Evolutionary conservation across 768 basidiomycete genomes (phyloP), one percentile per base, ranked within the genome.

Genomic region (Coprinellus micaceus): DNA sequence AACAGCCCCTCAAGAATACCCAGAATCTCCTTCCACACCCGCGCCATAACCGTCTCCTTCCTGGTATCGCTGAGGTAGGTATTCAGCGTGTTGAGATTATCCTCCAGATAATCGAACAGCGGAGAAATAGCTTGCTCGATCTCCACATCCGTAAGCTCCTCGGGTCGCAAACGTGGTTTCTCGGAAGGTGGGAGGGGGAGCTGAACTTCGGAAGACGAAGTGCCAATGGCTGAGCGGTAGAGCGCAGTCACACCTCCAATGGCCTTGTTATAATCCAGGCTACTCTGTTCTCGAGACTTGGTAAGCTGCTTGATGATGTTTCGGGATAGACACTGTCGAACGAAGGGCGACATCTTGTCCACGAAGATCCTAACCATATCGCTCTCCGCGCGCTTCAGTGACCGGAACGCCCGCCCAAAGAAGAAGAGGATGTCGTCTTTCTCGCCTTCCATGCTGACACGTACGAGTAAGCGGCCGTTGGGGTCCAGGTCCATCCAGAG

Each of bases 361-460:
- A 98, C 89, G 70, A 98, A 96, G 33, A 90, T 90, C 11, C 95
- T 81, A 52, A 94, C 82, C 96, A 99, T 98, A 65, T 99, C 96
- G 22, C 82, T 85, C 67, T 98, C 94, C 0, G 94, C 91, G 29
- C 94, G 78, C 72, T 98, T 98, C 62, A 99, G 69, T 37, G 87
- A 92, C 45, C 96, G 80, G 80, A 99, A 99, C 2, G 88, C 96
- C 29, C 94, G 82, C 25, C 97, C 97, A 65, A 98, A 99, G 77
- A 90, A 95, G 77, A 97, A 99, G 62, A 91, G 91, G 7, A 94
- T 91, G 67, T 99, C 97, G 63, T 97, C 94, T 72, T 96, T 94
- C 79, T 98, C 97, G 52, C 95, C 94, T 66, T 99, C 97, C 94
- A 98, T 97, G 66, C 93, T 95, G 56, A 98, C 82, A 19, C 97